Evolutionary conservation across 805 yeast species (phyloP).

Genomic region (Brettanomyces naardenensis): DNA sequence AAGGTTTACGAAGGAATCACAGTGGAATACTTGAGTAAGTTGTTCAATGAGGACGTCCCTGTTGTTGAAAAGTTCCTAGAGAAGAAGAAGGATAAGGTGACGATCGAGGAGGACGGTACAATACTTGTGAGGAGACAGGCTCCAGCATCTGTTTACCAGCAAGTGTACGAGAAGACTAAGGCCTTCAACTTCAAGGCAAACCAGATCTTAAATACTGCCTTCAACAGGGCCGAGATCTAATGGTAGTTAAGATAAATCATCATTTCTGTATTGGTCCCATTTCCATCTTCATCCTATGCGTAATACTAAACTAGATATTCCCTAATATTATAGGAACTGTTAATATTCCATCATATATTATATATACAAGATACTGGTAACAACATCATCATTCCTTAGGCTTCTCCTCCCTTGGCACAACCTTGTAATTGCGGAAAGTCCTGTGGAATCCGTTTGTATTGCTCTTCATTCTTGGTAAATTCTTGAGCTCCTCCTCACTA

Average conservation of each 20-base stretch:
- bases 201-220: slow-evolving; percentile 44
- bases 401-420: slow-evolving; percentile 26
- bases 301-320: too few species aligned
- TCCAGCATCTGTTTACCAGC: slow-evolving; percentile 52
- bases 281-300: too few species aligned
- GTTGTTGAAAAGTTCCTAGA: slow-evolving; percentile 5
- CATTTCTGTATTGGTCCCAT: neutral
- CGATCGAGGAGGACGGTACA: slow-evolving; percentile 27
- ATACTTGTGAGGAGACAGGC: slow-evolving; percentile 45
- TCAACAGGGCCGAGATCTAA: slow-evolving; percentile 13
- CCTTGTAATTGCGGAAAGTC: slow-evolving; percentile 19
- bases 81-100: slow-evolving; percentile 22
- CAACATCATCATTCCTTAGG: neutral
- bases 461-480: slow-evolving; percentile 25
- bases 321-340: too few species aligned
- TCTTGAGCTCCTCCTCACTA: slow-evolving; percentile 11
- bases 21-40: slow-evolving; percentile 12
- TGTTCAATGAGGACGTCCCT: slow-evolving; percentile 8
- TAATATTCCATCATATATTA: neutral
- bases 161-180: slow-evolving; percentile 61
- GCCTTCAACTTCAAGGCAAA: slow-evolving; percentile 52
- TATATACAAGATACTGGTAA: neutral
- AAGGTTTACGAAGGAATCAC: slow-evolving; percentile 20
- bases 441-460: slow-evolving; percentile 24
- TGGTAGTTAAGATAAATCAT: neutral